Percentiles rank a stretch among this genome's conserved stretches.
phyloP scores from a whole-genome alignment of 129 eudicot species.

The Rutidosis leptorrhynchoides region DNA sequence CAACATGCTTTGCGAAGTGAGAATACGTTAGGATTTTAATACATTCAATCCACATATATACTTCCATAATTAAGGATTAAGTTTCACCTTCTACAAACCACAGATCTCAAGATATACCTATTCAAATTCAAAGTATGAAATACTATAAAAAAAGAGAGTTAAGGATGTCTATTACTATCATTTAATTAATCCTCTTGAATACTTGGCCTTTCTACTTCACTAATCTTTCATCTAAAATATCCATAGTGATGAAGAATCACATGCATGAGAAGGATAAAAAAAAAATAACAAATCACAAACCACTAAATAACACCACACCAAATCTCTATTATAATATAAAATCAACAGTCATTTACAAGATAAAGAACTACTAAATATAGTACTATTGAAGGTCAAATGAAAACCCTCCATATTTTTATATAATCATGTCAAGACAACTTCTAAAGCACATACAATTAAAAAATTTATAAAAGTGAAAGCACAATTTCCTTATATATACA shows the following conservation, averaged over 20 bases:
- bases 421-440: not conserved
- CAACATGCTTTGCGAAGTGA: no score
- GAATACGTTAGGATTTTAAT: no score
- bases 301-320: not conserved
- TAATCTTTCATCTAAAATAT: not conserved
- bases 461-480: not conserved
- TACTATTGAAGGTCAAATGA: not conserved
- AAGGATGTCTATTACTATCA: not conserved
- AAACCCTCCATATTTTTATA: not conserved
- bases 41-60: not conserved
- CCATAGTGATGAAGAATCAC: not conserved
- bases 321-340: not conserved
- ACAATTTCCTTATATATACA: not conserved
- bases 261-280: not conserved
- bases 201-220: not conserved
- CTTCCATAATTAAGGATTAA: not conserved
- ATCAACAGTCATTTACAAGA: not conserved
- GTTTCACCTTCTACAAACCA: not conserved
- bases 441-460: not conserved
- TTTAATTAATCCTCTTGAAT: not conserved
- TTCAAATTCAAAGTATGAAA: not conserved
- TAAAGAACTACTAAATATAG: not conserved
- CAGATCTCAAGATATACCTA: conserved; percentile 1
- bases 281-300: not conserved
- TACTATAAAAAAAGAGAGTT: not conserved